These are phyloP conservation scores for Adansonia rubrostipa DNA, from an alignment of 441 rosid genomes.

Conservation along the genomic window DNA sequence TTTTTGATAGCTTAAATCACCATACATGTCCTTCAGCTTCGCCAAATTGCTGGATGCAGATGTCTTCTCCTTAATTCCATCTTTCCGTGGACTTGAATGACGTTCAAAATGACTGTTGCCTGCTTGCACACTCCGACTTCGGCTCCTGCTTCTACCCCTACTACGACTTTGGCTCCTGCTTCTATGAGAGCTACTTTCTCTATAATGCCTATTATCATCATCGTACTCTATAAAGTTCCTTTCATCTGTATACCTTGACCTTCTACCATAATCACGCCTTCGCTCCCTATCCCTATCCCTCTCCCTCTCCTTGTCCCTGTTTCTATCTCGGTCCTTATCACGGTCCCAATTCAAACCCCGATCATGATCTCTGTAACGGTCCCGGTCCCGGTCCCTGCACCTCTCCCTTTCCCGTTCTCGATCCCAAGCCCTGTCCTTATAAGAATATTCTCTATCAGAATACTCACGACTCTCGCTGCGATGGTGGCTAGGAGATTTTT, in stretches of 20 bases:
- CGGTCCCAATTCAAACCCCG: constrained; percentile 34
- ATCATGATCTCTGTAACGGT: constrained; percentile 17
- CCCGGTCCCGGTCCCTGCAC: constrained; percentile 32
- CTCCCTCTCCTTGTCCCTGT: constrained; percentile 43
- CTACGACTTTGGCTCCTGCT: constrained; percentile 55
- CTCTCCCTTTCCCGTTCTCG: constrained; percentile 17
- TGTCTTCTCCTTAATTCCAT: constrained; percentile 53
- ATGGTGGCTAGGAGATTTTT: constrained; percentile 63
- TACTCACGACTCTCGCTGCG: constrained; percentile 66
- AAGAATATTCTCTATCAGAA: constrained; percentile 49
- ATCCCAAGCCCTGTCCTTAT: constrained; percentile 41
- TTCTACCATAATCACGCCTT: constrained; percentile 59
- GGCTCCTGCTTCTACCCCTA: constrained; percentile 50
- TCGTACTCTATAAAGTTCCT: constrained; percentile 49
- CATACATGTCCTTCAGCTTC: constrained; percentile 87
- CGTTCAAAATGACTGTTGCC: constrained; percentile 48
- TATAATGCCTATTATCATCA: constrained; percentile 43
- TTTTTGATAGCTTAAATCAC: constrained; percentile 61
- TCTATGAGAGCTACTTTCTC: constrained; percentile 20
- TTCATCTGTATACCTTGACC: constrained; percentile 57
- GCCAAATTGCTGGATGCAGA: constrained; percentile 82
- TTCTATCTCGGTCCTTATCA: constrained; percentile 28
- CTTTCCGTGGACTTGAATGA: constrained; percentile 55
- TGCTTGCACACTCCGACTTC: constrained; percentile 64
- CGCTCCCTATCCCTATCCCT: constrained; percentile 48